Evolutionary conservation across 2,329 filamentous ascomycete species (phyloP).

Genomic region (Sporothrix luriei): DNA sequence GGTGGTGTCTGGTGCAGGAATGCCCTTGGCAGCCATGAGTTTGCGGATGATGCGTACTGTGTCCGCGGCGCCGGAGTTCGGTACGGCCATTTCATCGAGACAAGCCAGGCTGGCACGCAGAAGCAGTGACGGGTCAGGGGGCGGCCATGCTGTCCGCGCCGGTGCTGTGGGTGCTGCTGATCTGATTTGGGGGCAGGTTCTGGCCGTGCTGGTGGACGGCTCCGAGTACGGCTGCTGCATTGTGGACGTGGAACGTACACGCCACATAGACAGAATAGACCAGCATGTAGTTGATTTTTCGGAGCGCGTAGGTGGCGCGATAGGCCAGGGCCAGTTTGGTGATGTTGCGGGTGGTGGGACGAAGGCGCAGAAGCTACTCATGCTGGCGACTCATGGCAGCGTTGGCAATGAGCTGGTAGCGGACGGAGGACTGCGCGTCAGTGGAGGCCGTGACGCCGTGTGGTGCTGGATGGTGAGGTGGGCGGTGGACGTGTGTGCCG

Average conservation of each 20-base stretch:
- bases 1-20: not conserved
- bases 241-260: constrained; percentile 48
- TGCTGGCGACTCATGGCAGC: constrained; percentile 32
- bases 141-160: not conserved
- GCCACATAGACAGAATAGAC: constrained; percentile 47
- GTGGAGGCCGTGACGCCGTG: not conserved
- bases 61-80: constrained; percentile 38
- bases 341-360: constrained; percentile 41
- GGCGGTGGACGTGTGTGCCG: not conserved
- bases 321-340: constrained; percentile 42
- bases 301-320: constrained; percentile 41
- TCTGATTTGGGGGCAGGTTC: not conserved
- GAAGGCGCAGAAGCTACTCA: constrained; percentile 26
- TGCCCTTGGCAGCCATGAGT: constrained; percentile 32
- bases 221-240: constrained; percentile 41
- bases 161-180: not conserved
- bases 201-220: constrained; percentile 33
- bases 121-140: constrained; percentile 25
- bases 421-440: not conserved
- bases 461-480: not conserved
- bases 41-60: constrained; percentile 33
- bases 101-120: constrained; percentile 41
- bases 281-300: constrained; percentile 44
- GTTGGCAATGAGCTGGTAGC: constrained; percentile 31
- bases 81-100: constrained; percentile 42